These are phyloP conservation scores for Hypomontagnella monticulosa DNA, from an alignment of 495 filamentous ascomycete genomes.

Conservation along the genomic window DNA sequence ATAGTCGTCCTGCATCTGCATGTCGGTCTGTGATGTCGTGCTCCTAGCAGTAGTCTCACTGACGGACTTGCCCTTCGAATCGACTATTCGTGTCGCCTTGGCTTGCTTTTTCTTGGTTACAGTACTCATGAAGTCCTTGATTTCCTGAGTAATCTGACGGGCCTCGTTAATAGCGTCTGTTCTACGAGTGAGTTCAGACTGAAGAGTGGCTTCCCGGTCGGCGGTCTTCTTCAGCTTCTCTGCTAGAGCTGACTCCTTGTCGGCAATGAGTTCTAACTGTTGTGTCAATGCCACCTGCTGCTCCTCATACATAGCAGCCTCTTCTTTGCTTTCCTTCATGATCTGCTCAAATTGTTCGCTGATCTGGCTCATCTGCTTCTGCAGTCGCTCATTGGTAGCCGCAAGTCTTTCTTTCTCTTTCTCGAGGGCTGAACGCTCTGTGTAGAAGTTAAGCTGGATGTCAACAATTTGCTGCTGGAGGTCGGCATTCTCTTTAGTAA, in stretches of 20 bases:
- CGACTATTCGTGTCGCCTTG: constrained; percentile 50
- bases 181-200: constrained; percentile 26
- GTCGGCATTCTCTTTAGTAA: constrained; percentile 30
- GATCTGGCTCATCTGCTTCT: constrained; percentile 50
- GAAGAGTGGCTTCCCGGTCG: constrained; percentile 44
- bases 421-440: constrained; percentile 13
- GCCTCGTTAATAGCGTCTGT: constrained; percentile 35
- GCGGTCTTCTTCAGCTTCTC: constrained; percentile 46
- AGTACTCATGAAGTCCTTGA: constrained; percentile 48
- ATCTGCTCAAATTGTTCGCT: constrained; percentile 46
- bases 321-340: constrained; percentile 30
- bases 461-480: constrained; percentile 34
- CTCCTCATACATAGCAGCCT: constrained; percentile 25
- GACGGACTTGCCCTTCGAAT: constrained; percentile 45
- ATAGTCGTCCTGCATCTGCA: constrained; percentile 54
- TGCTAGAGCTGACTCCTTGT: constrained; percentile 47
- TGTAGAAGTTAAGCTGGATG: constrained; percentile 20
- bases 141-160: constrained; percentile 43
- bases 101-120: constrained; percentile 44
- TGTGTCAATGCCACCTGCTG: constrained; percentile 28
- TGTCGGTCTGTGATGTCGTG: constrained; percentile 44
- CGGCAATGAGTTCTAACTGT: constrained; percentile 36
- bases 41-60: constrained; percentile 46
- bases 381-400: constrained; percentile 37
- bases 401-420: constrained; percentile 31